phyloP scores from a whole-genome alignment of 2,329 filamentous ascomycete species.

The Geosmithia flava region DNA sequence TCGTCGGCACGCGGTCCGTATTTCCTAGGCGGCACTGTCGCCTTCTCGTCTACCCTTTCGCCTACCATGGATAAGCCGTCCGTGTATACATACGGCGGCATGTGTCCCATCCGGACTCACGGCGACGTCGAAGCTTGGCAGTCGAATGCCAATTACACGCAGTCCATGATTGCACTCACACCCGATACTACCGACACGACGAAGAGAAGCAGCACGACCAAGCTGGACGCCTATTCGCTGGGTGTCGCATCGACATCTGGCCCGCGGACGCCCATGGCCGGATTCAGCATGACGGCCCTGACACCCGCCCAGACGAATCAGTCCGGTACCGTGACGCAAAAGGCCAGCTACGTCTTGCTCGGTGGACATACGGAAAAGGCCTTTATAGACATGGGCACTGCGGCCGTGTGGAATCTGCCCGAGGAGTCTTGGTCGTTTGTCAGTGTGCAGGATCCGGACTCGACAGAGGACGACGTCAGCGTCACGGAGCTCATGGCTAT shows the following conservation, averaged over 20 bases:
- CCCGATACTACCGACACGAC: slow-evolving; percentile 17
- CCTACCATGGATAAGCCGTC: slow-evolving; percentile 39
- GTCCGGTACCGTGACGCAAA: slow-evolving; percentile 53
- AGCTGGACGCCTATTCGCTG: background rate
- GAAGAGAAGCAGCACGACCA: slow-evolving; percentile 3
- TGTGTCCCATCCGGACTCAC: slow-evolving; percentile 54
- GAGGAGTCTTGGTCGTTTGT: slow-evolving; percentile 81
- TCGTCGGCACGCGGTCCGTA: slow-evolving; percentile 22
- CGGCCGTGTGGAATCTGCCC: slow-evolving; percentile 77
- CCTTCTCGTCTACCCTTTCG: slow-evolving; percentile 52
- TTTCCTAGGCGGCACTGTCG: slow-evolving; percentile 43
- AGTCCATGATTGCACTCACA: slow-evolving; percentile 59
- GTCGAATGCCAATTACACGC: slow-evolving; percentile 63
- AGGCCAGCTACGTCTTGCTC: slow-evolving; percentile 68
- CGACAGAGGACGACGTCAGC: slow-evolving; percentile 18
- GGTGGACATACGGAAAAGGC: slow-evolving; percentile 75
- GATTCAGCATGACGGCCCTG: slow-evolving; percentile 71
- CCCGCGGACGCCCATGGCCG: slow-evolving; percentile 68
- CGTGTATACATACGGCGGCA: slow-evolving; percentile 75
- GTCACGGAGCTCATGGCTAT: slow-evolving; percentile 1
- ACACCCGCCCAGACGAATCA: slow-evolving; percentile 57
- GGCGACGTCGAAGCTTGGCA: slow-evolving; percentile 40
- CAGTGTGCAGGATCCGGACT: slow-evolving; percentile 37
- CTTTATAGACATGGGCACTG: slow-evolving; percentile 89
- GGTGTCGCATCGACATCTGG: slow-evolving; percentile 32